A percentile compares a stretch with the other conserved stretches of the same genome.
Evolutionary conservation across 352 stramenopile genomes (phyloP).

Genomic region (Globisporangium paddicum): DNA sequence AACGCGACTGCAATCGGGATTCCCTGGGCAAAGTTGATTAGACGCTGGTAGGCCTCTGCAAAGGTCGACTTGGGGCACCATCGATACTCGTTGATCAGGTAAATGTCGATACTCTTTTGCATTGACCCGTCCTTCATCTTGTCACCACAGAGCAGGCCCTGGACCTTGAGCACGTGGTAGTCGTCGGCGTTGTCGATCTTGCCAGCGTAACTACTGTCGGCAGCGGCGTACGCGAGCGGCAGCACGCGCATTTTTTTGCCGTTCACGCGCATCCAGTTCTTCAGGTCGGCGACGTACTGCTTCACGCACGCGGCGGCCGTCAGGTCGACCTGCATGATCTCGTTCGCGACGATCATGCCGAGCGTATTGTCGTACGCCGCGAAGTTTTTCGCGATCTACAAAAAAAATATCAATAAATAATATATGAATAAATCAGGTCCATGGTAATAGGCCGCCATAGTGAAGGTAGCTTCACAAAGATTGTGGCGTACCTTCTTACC

Average conservation of each 20-base stretch:
- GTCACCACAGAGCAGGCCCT: slow-evolving; percentile 80
- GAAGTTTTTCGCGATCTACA: slow-evolving; percentile 83
- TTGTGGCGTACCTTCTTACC: slow-evolving; percentile 55
- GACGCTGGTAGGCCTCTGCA: slow-evolving; percentile 60
- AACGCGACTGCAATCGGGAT: slow-evolving; percentile 78
- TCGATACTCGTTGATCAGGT: slow-evolving; percentile 87
- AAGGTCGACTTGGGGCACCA: slow-evolving; percentile 76
- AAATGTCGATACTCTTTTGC: slow-evolving; percentile 84
- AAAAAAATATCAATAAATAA: background rate
- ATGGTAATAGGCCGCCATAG: too few species aligned
- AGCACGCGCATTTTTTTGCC: slow-evolving; percentile 78
- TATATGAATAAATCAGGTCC: background rate
- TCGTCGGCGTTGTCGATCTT: slow-evolving; percentile 62
- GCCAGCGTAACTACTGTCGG: slow-evolving; percentile 64
- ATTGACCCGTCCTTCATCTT: slow-evolving; percentile 80
- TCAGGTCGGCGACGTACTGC: slow-evolving; percentile 76
- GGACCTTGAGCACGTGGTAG: slow-evolving; percentile 80
- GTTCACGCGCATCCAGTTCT: slow-evolving; percentile 87
- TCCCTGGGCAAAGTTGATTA: slow-evolving; percentile 68
- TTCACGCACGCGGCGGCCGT: slow-evolving; percentile 79
- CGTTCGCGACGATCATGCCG: slow-evolving; percentile 78
- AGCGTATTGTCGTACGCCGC: slow-evolving; percentile 86
- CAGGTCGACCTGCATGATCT: slow-evolving; percentile 84
- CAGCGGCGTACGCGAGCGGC: slow-evolving; percentile 74
- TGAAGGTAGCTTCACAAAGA: background rate